Evolutionary conservation across 2,329 filamentous ascomycete genomes (phyloP), one percentile per base, ranked within the genome.

Genomic region (Stachybotrys chartarum): DNA sequence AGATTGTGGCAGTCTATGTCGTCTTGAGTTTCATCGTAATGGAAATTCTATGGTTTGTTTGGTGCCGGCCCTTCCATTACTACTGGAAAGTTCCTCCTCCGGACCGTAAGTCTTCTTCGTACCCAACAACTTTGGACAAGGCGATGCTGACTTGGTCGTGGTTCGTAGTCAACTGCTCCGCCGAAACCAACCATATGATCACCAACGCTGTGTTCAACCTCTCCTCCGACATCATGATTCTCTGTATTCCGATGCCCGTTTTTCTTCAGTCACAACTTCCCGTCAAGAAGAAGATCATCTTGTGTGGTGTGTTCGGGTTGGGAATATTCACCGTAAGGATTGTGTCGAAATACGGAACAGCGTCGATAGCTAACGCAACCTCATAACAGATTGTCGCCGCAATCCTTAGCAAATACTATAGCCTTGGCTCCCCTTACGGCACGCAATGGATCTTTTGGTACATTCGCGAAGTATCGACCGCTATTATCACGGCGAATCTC

Each of bases 181-280:
- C 80, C 0, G 75, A 79, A 11, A 70, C 77, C 8, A 71, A 82
- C 57, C 83, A 83, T 58, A 73, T 82, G 39, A 82, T 83, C 44
- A 77, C 78, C 3, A 82, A 84, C 56, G 77, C 78, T 0, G 70
- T 75, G 2, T 75, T 85, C 62, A 85, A 86, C 60, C 77, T 85
- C 51, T 75, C 78, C 3, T 81, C 80, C 5, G 83, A 85, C 58
- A 50, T 83, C 2, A 73, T 81, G 68, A 83, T 85, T 63, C 75
- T 85, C 12, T 62, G 72, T 5, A 75, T 85, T 30, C 80, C 81
- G 1, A 71, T 85, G 57, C 80, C 81, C 1, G 59, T 78, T 7
- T 70, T 85, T 32, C 55, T 78, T 3, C 72, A 72, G 30, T 74
- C 82, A 1, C 73, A 76, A 31, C 69, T 85, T 1, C 69, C 74